phyloP scores from a whole-genome alignment of 2,329 filamentous ascomycete genomes.

The Botryosphaeria dothidea region DNA sequence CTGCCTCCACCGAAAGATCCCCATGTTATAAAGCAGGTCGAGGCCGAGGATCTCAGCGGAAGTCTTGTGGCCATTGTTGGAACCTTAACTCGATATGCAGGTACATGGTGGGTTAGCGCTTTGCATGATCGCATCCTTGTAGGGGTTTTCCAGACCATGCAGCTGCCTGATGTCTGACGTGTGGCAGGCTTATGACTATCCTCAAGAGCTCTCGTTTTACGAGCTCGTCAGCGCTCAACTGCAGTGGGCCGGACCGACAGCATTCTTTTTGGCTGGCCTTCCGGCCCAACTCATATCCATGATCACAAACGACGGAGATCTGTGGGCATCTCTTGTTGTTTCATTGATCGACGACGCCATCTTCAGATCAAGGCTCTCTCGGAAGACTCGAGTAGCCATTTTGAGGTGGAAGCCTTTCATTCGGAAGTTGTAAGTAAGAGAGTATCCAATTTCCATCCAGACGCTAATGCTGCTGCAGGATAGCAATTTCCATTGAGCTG shows the following conservation, averaged over 20 bases:
- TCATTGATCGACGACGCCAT: slow-evolving; percentile 6
- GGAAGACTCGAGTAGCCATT: background rate
- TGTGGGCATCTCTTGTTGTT: slow-evolving; percentile 12
- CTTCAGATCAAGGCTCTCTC: background rate
- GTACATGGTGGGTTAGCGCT: slow-evolving; percentile 17
- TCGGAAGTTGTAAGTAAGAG: slow-evolving; percentile 3
- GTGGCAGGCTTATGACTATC: slow-evolving; percentile 11
- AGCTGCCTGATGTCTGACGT: background rate
- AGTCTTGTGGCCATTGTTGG: slow-evolving; percentile 7
- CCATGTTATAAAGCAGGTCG: slow-evolving; percentile 2
- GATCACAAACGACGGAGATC: slow-evolving; percentile 19
- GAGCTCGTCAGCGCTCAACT: slow-evolving; percentile 10
- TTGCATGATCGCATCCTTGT: slow-evolving; percentile 19
- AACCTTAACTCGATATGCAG: background rate
- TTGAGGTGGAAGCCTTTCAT: slow-evolving; percentile 6
- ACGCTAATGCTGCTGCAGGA: background rate
- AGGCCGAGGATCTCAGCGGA: slow-evolving; percentile 18
- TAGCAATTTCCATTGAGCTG: slow-evolving; percentile 6
- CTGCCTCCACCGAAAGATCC: slow-evolving; percentile 15
- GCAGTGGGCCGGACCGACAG: background rate
- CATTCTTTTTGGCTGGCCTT: slow-evolving; percentile 16
- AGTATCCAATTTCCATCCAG: background rate
- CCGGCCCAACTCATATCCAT: slow-evolving; percentile 18
- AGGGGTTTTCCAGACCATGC: background rate
- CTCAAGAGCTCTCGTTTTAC: slow-evolving; percentile 4